These are phyloP conservation scores for Dioscorea zingiberensis DNA, from an alignment of 106 monocot species.

Conservation along the genomic window DNA sequence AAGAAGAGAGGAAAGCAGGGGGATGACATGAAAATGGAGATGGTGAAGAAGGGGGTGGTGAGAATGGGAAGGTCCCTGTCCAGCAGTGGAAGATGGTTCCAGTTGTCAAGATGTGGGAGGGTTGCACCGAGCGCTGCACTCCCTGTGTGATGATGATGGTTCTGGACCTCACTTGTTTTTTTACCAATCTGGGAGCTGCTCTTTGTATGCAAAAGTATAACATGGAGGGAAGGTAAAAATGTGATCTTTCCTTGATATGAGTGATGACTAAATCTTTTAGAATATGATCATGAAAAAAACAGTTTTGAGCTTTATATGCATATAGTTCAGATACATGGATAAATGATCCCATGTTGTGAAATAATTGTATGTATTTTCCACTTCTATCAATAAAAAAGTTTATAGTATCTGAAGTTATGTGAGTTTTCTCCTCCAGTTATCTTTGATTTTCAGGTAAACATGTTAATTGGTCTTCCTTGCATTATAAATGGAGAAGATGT, in stretches of 20 bases:
- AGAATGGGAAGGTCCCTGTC: constrained; percentile 34
- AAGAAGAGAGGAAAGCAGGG: constrained; percentile 12
- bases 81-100: constrained; percentile 20
- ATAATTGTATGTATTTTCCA: neutral
- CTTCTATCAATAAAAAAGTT: neutral
- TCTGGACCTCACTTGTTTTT: neutral
- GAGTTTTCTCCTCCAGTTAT: neutral
- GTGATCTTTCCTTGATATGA: neutral
- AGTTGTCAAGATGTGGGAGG: constrained; percentile 26
- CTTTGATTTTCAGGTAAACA: neutral
- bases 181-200: neutral
- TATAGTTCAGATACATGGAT: neutral
- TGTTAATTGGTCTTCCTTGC: neutral
- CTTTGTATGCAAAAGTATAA: neutral
- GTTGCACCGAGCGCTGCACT: constrained; percentile 20
- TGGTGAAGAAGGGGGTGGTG: neutral
- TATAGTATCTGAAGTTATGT: neutral
- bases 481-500: neutral
- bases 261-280: neutral
- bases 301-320: neutral
- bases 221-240: constrained; percentile 9
- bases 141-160: constrained; percentile 20
- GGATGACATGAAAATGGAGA: neutral
- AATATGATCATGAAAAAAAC: neutral
- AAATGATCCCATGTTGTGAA: neutral